Percentiles rank a stretch among this genome's conserved stretches.
phyloP scores from a whole-genome alignment of 208 protist species.

The Trypanosoma platydactyli region DNA sequence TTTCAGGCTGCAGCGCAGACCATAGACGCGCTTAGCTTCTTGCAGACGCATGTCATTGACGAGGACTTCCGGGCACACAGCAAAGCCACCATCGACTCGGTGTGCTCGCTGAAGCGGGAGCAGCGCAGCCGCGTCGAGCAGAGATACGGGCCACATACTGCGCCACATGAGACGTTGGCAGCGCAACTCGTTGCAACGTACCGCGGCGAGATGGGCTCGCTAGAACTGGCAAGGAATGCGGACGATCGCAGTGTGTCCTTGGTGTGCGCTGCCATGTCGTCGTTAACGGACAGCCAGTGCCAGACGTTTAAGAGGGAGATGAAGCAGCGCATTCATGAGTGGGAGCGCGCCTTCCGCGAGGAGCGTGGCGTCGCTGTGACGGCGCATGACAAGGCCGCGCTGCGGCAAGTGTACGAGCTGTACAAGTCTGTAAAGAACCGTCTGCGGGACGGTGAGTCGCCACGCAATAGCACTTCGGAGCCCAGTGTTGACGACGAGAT shows the following conservation, averaged over 20 bases:
- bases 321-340: conserved; percentile 90
- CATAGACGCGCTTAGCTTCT: conserved; percentile 74
- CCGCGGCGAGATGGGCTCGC: conserved; percentile 67
- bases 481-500: conserved; percentile 16
- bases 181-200: conserved; percentile 68
- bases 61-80: conserved; percentile 74
- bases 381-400: conserved; percentile 63
- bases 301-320: conserved; percentile 82
- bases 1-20: conserved; percentile 38
- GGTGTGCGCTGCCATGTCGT: conserved; percentile 26
- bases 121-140: conserved; percentile 76
- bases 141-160: conserved; percentile 51
- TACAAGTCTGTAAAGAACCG: conserved; percentile 78
- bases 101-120: conserved; percentile 70
- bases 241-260: conserved; percentile 33
- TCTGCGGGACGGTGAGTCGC: conserved; percentile 41
- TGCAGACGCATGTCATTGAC: conserved; percentile 74
- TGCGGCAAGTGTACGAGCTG: conserved; percentile 85
- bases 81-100: conserved; percentile 56
- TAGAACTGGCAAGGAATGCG: conserved; percentile 55
- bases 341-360: conserved; percentile 72
- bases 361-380: conserved; percentile 66
- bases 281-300: conserved; percentile 63
- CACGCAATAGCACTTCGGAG: conserved; percentile 7
- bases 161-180: conserved; percentile 58